Percentiles rank a stretch among this genome's conserved stretches.
Conservation (phyloP, 169 alveolate genomes). For the Eimeria necatrix region DNA sequence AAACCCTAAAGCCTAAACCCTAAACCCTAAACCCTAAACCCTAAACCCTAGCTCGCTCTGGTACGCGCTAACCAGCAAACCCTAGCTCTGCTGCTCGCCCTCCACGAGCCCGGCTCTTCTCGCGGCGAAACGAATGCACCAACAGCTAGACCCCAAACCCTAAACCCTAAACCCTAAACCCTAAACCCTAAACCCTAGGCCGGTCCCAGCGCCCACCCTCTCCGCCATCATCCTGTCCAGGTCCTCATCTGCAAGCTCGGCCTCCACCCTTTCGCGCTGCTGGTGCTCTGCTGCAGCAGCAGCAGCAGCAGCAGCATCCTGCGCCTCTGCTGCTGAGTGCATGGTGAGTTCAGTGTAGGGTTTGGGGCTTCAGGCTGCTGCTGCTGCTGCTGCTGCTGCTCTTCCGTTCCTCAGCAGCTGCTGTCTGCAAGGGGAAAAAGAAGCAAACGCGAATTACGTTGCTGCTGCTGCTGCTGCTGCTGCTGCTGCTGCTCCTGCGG, state of each 20-base stretch:
- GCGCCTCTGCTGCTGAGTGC: not conserved
- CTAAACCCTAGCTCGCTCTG: not conserved
- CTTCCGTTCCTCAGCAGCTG: not conserved
- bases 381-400: not conserved
- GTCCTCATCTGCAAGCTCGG: constrained; percentile 26
- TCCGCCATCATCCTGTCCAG: constrained; percentile 30
- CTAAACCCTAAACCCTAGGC: not conserved
- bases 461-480: constrained; percentile 28
- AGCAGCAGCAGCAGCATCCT: not conserved
- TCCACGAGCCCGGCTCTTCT: too few species aligned
- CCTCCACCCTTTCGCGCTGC: not conserved
- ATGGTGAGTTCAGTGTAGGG: not conserved
- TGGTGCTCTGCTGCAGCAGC: constrained; percentile 8
- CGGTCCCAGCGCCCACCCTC: not conserved
- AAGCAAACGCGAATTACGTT: not conserved
- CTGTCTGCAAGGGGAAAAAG: not conserved
- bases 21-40: constrained; percentile 6
- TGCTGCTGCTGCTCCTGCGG: not conserved
- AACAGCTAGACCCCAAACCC: not conserved
- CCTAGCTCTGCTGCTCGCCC: not conserved
- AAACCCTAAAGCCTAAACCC: constrained; percentile 7
- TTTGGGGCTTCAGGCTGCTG: not conserved
- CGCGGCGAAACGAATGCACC: not conserved
- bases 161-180: not conserved
- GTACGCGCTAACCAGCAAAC: not conserved